A percentile compares a stretch with the other conserved stretches of the same genome.
Evolutionary conservation across 2,329 filamentous ascomycete genomes (phyloP).

Genomic region (Cercospora sp.): DNA sequence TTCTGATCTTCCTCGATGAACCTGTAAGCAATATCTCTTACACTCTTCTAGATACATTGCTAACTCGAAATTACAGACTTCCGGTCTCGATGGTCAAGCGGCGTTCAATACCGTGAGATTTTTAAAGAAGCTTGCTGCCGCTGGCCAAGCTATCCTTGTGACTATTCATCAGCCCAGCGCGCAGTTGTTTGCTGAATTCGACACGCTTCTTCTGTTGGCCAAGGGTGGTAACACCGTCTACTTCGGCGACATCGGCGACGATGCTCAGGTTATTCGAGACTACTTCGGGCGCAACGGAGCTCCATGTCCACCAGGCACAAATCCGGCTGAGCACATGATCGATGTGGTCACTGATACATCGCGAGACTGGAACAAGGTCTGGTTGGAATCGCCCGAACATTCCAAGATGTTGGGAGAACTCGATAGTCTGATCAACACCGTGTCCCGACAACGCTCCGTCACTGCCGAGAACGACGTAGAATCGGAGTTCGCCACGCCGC

Average conservation of each 20-base stretch:
- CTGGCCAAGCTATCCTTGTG: slow-evolving; percentile 65
- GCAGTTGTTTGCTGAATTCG: slow-evolving; percentile 65
- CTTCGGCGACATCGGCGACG: slow-evolving; percentile 58
- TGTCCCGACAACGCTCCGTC: slow-evolving; percentile 38
- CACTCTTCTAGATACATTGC: background rate
- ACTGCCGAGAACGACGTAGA: slow-evolving; percentile 40
- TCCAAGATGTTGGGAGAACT: slow-evolving; percentile 42
- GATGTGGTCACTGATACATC: slow-evolving; percentile 46
- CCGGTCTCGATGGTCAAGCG: slow-evolving; percentile 63
- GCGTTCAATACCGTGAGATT: slow-evolving; percentile 66
- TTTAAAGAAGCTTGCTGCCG: slow-evolving; percentile 63
- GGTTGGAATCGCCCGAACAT: slow-evolving; percentile 43
- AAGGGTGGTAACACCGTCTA: slow-evolving; percentile 65
- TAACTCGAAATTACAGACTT: background rate
- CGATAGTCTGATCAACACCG: slow-evolving; percentile 41
- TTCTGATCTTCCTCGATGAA: slow-evolving; percentile 62
- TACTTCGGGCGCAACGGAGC: slow-evolving; percentile 57
- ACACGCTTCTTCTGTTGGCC: slow-evolving; percentile 62
- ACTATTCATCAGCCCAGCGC: slow-evolving; percentile 71
- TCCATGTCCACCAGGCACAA: slow-evolving; percentile 51
- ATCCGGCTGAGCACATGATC: slow-evolving; percentile 56
- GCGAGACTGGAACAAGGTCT: slow-evolving; percentile 47
- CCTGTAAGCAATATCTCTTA: slow-evolving; percentile 38
- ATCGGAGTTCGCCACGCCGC: slow-evolving; percentile 46
- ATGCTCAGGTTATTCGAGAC: slow-evolving; percentile 43